phyloP scores from a whole-genome alignment of 2,329 filamentous ascomycete species.

The Fusarium pseudocircinatum region DNA sequence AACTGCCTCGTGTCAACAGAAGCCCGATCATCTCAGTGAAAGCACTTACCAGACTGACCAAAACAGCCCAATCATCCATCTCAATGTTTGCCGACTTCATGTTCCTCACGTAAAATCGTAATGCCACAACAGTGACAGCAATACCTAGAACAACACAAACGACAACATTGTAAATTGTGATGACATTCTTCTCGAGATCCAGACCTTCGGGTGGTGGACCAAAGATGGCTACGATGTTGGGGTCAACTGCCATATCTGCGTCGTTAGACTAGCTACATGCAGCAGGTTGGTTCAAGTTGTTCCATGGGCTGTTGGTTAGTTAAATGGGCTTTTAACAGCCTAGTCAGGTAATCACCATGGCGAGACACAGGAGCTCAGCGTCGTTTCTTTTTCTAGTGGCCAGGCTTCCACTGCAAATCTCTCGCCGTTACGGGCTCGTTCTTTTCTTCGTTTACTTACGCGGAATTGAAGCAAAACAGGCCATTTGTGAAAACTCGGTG shows the following conservation, averaged over 20 bases:
- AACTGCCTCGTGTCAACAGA: not conserved
- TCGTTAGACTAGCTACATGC: not conserved
- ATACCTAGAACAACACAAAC: constrained; percentile 3
- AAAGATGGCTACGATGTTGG: constrained; percentile 15
- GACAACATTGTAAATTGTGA: not conserved
- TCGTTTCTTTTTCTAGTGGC: not conserved
- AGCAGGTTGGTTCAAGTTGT: too few species aligned
- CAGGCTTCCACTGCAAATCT: not conserved
- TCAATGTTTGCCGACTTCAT: constrained; percentile 12
- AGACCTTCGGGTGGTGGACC: constrained; percentile 4
- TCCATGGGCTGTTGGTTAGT: not conserved
- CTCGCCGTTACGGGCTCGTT: not conserved
- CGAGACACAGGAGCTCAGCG: not conserved
- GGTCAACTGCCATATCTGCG: not conserved
- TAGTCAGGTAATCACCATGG: not conserved
- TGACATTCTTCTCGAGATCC: not conserved
- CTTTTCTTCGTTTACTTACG: not conserved
- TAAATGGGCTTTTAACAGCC: not conserved
- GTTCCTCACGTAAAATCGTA: constrained; percentile 19
- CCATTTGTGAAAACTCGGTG: not conserved
- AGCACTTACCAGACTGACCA: not conserved
- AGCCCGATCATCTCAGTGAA: fast-evolving
- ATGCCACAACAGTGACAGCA: not conserved
- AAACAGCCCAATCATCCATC: constrained; percentile 12
- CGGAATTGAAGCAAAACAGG: constrained; percentile 2